phyloP scores from a whole-genome alignment of 1,284 basidiomycete genomes.

The Ceratobasidium sp. region DNA sequence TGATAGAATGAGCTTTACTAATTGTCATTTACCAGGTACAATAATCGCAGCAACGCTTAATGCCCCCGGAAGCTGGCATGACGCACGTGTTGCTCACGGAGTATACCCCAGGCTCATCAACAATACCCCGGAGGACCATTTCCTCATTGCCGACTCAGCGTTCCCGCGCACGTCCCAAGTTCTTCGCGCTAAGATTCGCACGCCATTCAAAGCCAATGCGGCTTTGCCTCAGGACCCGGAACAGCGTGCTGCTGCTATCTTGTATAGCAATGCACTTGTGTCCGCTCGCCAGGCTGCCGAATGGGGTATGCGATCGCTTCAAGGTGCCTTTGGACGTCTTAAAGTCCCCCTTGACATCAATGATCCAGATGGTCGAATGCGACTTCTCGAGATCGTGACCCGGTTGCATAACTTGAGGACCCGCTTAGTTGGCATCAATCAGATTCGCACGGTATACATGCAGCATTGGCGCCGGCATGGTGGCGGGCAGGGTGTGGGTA shows the following conservation, averaged over 20 bases:
- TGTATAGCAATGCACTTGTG: not conserved
- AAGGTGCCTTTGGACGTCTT: conserved; percentile 62
- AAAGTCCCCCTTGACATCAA: conserved; percentile 59
- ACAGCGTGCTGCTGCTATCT: not conserved
- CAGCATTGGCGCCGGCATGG: not conserved
- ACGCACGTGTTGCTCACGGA: conserved; percentile 59
- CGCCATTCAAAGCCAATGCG: conserved; percentile 58
- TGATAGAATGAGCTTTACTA: not conserved
- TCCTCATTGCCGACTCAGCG: conserved; percentile 62
- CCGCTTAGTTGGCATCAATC: conserved; percentile 58
- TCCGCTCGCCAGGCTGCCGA: conserved; percentile 62
- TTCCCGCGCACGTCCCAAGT: conserved; percentile 59
- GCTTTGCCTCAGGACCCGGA: not conserved
- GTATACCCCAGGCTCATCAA: conserved; percentile 59
- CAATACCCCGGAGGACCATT: conserved; percentile 59
- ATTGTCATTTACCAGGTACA: conserved; percentile 52
- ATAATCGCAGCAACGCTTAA: conserved; percentile 60
- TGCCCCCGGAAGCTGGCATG: conserved; percentile 66
- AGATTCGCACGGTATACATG: conserved; percentile 58
- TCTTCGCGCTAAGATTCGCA: conserved; percentile 57
- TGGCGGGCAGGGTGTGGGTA: not conserved
- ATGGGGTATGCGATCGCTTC: conserved; percentile 63
- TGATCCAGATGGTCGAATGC: conserved; percentile 51
- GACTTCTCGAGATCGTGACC: conserved; percentile 57
- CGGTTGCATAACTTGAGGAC: conserved; percentile 57